Conservation (phyloP, 2,329 filamentous ascomycete genomes). For the Ustulina deusta region DNA sequence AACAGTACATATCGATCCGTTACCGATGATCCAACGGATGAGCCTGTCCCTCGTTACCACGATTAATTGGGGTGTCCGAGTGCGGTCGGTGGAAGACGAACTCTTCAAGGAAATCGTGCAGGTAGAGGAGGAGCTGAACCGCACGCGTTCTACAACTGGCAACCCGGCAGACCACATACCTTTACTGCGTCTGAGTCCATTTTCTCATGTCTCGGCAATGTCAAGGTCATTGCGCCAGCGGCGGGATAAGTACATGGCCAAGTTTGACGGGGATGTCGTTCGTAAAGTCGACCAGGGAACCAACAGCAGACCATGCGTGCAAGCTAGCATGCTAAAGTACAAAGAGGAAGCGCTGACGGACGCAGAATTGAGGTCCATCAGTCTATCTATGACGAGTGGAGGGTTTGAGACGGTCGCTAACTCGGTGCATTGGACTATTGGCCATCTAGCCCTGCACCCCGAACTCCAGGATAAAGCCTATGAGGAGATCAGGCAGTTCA, state of each 20-base stretch:
- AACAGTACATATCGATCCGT: conserved; percentile 74
- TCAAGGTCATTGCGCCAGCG: background rate
- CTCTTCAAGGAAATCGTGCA: background rate
- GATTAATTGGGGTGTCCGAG: conserved; percentile 81
- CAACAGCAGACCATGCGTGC: background rate
- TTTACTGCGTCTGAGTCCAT: background rate
- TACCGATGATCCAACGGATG: conserved; percentile 78
- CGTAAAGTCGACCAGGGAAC: background rate
- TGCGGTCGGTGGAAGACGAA: conserved; percentile 69
- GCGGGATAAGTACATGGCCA: background rate
- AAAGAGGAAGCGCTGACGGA: background rate
- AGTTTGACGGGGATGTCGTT: background rate
- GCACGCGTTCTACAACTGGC: background rate
- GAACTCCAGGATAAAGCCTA: background rate
- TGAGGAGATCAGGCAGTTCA: background rate
- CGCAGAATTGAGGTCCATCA: background rate
- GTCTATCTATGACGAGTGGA: background rate
- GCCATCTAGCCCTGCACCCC: background rate
- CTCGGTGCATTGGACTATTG: background rate
- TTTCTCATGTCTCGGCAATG: background rate
- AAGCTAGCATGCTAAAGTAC: background rate
- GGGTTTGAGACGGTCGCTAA: background rate
- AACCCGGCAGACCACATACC: background rate
- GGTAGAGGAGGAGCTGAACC: background rate
- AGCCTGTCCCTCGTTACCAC: conserved; percentile 79